Evolutionary conservation across 2,329 filamentous ascomycete species (phyloP).

Genomic region (Exophiala aquamarina): DNA sequence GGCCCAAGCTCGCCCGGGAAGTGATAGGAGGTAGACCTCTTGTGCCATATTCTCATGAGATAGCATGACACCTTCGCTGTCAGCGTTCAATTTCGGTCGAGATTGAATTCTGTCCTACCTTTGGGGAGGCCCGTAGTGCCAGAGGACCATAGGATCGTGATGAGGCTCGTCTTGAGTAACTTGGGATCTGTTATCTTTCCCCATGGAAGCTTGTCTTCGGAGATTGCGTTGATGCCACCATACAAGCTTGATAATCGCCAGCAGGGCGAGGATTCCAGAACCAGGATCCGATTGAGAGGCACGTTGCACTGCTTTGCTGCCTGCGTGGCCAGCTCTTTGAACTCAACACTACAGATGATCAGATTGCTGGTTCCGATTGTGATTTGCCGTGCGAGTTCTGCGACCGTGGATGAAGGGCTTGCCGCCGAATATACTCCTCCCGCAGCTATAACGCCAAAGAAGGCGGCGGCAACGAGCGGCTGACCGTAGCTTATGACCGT

Average conservation of each 20-base stretch:
- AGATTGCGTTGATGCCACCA: constrained; percentile 35
- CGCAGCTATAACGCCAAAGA: constrained; percentile 59
- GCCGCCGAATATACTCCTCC: constrained; percentile 61
- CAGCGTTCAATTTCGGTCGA: not conserved
- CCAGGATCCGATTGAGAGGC: constrained; percentile 47
- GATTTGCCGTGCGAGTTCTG: constrained; percentile 53
- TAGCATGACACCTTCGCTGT: constrained; percentile 35
- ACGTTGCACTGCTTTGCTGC: constrained; percentile 51
- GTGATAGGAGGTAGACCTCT: constrained; percentile 31
- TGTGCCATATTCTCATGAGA: constrained; percentile 47
- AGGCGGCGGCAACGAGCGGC: constrained; percentile 53
- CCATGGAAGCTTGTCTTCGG: constrained; percentile 51
- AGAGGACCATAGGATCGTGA: constrained; percentile 48
- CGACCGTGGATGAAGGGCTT: constrained; percentile 49
- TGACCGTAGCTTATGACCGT: constrained; percentile 59
- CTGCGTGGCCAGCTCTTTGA: constrained; percentile 47
- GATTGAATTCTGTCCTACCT: constrained; percentile 26
- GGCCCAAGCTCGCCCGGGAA: constrained; percentile 20
- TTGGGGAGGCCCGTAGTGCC: constrained; percentile 51
- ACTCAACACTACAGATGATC: constrained; percentile 50
- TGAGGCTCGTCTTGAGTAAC: constrained; percentile 47
- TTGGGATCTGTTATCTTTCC: constrained; percentile 51
- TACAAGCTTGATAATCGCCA: constrained; percentile 33
- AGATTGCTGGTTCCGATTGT: constrained; percentile 43
- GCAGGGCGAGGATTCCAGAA: constrained; percentile 48